A percentile compares a stretch with the other conserved stretches of the same genome.
phyloP scores from a whole-genome alignment of 2,329 filamentous ascomycete species.

The Periconia macrospinosa region DNA sequence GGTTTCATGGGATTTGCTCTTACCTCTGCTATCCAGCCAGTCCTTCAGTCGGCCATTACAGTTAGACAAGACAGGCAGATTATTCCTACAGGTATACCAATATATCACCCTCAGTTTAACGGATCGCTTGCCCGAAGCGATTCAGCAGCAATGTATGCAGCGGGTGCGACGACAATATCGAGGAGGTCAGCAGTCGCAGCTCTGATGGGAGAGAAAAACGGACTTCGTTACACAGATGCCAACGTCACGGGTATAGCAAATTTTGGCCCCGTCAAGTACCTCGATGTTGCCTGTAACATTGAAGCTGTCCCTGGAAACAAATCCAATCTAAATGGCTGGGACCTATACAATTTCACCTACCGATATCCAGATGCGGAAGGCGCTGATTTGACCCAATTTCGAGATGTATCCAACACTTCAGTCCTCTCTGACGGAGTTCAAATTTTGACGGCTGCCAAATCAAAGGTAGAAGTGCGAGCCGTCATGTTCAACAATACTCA shows the following conservation, averaged over 20 bases:
- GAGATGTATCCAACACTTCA: not conserved
- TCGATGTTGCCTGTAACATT: conserved; percentile 1
- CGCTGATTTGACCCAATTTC: not conserved
- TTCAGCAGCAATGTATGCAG: too few species aligned
- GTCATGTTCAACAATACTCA: conserved; percentile 6
- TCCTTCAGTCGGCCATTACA: too few species aligned
- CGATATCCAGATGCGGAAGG: not conserved
- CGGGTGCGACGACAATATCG: conserved; percentile 1
- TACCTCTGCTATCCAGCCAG: too few species aligned
- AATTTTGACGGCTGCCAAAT: too few species aligned
- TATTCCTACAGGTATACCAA: too few species aligned
- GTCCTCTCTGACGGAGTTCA: too few species aligned
- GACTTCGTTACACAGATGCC: conserved; percentile 1
- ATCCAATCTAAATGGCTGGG: not conserved
- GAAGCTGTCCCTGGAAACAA: not conserved
- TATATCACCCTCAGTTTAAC: too few species aligned
- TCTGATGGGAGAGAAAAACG: not conserved
- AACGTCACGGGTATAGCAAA: not conserved
- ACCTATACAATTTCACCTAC: conserved; percentile 3
- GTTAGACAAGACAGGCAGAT: too few species aligned
- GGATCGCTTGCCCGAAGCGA: too few species aligned
- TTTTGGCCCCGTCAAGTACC: conserved; percentile 2
- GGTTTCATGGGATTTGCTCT: too few species aligned
- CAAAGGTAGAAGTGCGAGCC: not conserved
- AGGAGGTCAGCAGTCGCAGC: conserved; percentile 1